Percentiles rank a stretch among this genome's conserved stretches.
Evolutionary conservation across 2,329 filamentous ascomycete genomes (phyloP).

Genomic region (Claviceps purpurea): DNA sequence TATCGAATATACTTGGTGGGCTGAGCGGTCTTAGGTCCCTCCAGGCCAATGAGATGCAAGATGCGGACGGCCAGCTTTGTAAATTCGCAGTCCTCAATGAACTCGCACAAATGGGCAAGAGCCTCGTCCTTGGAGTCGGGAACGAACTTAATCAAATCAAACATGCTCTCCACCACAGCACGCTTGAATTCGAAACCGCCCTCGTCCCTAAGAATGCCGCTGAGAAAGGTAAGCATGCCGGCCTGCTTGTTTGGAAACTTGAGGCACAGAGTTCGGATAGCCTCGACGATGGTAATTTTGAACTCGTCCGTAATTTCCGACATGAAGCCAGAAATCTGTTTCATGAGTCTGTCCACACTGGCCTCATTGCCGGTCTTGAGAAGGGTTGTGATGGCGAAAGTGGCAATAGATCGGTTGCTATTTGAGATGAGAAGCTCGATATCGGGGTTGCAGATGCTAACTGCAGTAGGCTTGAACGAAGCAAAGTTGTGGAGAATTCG

Average conservation of each 20-base stretch:
- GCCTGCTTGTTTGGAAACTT: conserved; percentile 98
- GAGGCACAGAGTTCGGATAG: conserved; percentile 86
- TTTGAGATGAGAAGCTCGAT: conserved; percentile 96
- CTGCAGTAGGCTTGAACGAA: conserved; percentile 86
- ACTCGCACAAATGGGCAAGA: conserved; percentile 90
- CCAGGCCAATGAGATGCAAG: conserved; percentile 81
- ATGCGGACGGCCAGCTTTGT: conserved; percentile 95
- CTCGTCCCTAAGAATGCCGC: conserved; percentile 90
- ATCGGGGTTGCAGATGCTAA: conserved; percentile 89
- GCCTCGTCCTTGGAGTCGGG: conserved; percentile 74
- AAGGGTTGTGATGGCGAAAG: conserved; percentile 93
- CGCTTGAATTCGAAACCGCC: conserved; percentile 98
- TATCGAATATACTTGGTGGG: conserved; percentile 98
- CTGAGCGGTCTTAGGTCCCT: conserved; percentile 88
- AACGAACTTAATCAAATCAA: conserved; percentile 97
- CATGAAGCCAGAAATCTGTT: conserved; percentile 97
- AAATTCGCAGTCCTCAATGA: conserved; percentile 98
- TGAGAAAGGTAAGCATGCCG: conserved; percentile 93
- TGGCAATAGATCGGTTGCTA: conserved; percentile 92
- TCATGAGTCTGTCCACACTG: conserved; percentile 94
- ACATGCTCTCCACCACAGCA: conserved; percentile 96
- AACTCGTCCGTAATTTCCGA: conserved; percentile 98
- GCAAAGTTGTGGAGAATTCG: conserved; percentile 94
- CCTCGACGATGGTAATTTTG: conserved; percentile 99
- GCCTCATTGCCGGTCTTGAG: conserved; percentile 97